Conservation (phyloP, 2,329 filamentous ascomycete species). For the Pleoardoris graminearum region DNA sequence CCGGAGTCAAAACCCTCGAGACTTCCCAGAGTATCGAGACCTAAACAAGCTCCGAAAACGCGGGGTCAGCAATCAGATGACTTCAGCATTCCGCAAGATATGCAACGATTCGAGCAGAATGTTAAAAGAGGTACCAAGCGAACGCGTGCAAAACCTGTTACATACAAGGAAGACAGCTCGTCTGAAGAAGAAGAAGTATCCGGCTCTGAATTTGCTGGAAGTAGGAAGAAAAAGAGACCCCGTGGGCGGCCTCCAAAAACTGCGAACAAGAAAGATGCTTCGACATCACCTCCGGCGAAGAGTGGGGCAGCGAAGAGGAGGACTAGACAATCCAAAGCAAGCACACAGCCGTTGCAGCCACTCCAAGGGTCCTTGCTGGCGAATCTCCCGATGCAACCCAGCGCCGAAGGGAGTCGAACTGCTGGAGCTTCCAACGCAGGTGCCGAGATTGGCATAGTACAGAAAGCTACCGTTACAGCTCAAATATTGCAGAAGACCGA, state of each 20-base stretch:
- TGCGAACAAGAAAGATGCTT: background rate
- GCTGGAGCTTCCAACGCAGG: background rate
- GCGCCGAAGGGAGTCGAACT: background rate
- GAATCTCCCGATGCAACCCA: background rate
- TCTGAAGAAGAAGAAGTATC: slow-evolving; percentile 7
- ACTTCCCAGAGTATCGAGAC: slow-evolving; percentile 4
- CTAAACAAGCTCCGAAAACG: background rate
- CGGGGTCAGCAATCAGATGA: slow-evolving; percentile 2
- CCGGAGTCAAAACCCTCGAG: background rate
- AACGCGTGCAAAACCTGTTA: slow-evolving; percentile 4
- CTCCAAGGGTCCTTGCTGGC: background rate
- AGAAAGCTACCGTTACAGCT: background rate
- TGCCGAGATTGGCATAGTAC: background rate
- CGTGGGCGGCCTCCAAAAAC: background rate
- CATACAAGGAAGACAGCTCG: slow-evolving; percentile 14
- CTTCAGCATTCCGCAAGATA: slow-evolving; percentile 18
- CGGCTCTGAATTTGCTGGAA: slow-evolving; percentile 13
- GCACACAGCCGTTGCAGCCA: background rate
- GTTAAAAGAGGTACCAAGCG: background rate
- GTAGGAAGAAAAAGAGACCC: slow-evolving; percentile 1
- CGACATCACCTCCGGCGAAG: background rate
- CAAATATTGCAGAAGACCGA: background rate
- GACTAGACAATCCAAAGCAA: background rate
- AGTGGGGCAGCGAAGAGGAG: background rate
- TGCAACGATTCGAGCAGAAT: slow-evolving; percentile 3